Percentiles rank a stretch among this genome's conserved stretches.
phyloP scores from a whole-genome alignment of 2,329 filamentous ascomycete species.

The Lachnellula hyalina region DNA sequence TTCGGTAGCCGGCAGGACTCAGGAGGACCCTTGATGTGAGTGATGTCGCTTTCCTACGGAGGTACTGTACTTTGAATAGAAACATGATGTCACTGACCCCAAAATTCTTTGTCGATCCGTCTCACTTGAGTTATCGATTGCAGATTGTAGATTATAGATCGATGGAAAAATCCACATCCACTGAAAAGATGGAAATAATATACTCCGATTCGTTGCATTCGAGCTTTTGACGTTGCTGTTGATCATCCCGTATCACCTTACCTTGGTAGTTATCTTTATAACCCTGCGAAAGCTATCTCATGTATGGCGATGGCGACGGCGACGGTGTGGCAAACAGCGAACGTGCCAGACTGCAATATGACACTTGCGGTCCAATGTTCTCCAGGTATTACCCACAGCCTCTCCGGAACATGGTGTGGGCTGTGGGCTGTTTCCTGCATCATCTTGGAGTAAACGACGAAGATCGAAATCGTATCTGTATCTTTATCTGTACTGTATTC shows the following conservation, averaged over 20 bases:
- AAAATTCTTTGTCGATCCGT: constrained; percentile 3
- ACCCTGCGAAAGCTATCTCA: background rate
- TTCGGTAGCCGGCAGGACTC: background rate
- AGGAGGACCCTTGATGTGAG: background rate
- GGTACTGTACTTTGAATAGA: constrained; percentile 8
- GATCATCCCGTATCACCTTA: too few relatives aligned
- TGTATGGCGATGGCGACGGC: background rate
- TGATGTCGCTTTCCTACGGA: background rate
- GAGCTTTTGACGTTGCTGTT: background rate
- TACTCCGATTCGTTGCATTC: background rate
- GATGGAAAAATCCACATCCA: background rate
- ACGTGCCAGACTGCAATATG: background rate
- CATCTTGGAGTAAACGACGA: too few relatives aligned
- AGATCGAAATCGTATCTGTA: too few relatives aligned
- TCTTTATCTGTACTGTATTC: too few relatives aligned
- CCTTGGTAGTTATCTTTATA: background rate
- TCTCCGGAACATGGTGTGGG: too few relatives aligned
- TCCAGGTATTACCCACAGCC: too few relatives aligned
- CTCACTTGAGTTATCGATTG: constrained; percentile 11
- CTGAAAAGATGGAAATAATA: background rate
- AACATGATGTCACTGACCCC: constrained; percentile 11
- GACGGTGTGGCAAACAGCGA: background rate
- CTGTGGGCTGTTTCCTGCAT: too few relatives aligned
- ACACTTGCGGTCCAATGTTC: background rate
- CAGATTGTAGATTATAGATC: constrained; percentile 5